These are phyloP conservation scores for Lentinula guzmanii DNA, from an alignment of 768 basidiomycete species.

Conservation along the genomic window DNA sequence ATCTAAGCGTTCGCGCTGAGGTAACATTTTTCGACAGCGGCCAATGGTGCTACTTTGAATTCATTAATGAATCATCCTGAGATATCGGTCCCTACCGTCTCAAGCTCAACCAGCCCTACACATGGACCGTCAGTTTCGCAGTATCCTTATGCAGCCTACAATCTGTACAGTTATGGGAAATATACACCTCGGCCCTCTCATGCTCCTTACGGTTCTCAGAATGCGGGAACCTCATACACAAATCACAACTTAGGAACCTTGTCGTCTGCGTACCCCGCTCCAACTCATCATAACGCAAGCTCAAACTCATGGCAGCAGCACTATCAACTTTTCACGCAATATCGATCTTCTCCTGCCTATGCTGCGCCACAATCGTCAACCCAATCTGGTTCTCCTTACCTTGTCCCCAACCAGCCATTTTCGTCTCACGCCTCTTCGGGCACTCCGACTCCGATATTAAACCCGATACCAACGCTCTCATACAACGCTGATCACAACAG, in stretches of 20 bases:
- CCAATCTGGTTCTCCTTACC: not conserved
- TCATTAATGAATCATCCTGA: not conserved
- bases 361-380: not conserved
- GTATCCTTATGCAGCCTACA: not conserved
- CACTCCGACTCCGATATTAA: not conserved
- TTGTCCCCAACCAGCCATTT: not conserved
- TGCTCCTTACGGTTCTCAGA: not conserved
- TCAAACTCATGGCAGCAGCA: not conserved
- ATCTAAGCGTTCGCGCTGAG: not conserved
- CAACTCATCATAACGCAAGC: not conserved
- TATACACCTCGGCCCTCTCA: not conserved
- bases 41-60: not conserved
- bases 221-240: not conserved
- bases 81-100: not conserved
- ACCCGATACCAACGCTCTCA: not conserved
- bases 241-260: not conserved
- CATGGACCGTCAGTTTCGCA: not conserved
- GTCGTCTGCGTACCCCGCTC: not conserved
- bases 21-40: not conserved
- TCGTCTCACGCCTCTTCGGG: not conserved
- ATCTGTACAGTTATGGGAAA: not conserved
- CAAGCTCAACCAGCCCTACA: not conserved
- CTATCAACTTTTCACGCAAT: not conserved
- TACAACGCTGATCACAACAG: not conserved
- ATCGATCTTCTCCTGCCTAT: not conserved